Conservation (phyloP, 1,284 basidiomycete genomes). For the Schizophyllum amplum region DNA sequence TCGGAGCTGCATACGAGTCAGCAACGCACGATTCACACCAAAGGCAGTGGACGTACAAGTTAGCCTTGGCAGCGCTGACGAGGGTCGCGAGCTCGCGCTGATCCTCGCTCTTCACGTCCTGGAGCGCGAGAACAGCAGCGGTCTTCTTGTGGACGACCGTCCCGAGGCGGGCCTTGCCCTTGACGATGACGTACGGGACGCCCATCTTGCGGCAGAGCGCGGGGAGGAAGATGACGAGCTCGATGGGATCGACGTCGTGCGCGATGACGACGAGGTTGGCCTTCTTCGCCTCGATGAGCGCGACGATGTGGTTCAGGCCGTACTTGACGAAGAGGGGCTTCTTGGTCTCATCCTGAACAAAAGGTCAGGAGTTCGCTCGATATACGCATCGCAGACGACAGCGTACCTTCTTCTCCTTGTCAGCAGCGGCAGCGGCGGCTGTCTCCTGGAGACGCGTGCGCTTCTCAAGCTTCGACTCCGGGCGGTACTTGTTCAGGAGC, state of each 20-base stretch:
- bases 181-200: slow-evolving; percentile 96
- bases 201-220: slow-evolving; percentile 99
- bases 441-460: slow-evolving; percentile 82
- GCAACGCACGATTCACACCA: slow-evolving; percentile 2
- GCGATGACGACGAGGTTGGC: slow-evolving; percentile 94
- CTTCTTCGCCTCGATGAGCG: slow-evolving; percentile 96
- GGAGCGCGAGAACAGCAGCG: slow-evolving; percentile 82
- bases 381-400: slow-evolving; percentile 1
- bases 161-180: slow-evolving; percentile 96
- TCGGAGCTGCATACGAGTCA: slow-evolving; percentile 57
- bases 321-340: slow-evolving; percentile 96
- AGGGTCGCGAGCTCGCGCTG: slow-evolving; percentile 89
- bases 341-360: slow-evolving; percentile 58
- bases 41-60: slow-evolving; percentile 57
- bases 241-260: slow-evolving; percentile 98
- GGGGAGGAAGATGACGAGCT: slow-evolving; percentile 96
- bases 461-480: slow-evolving; percentile 96
- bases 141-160: slow-evolving; percentile 99
- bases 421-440: slow-evolving; percentile 72
- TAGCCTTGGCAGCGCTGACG: slow-evolving; percentile 92
- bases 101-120: slow-evolving; percentile 95
- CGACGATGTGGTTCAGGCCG: slow-evolving; percentile 95
- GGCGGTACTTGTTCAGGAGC: slow-evolving; percentile 94
- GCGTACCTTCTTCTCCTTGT: slow-evolving; percentile 66
- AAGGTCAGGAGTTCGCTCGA: slow-evolving; percentile 9